Conservation (phyloP, 257 asterid genomes). For the Forsythia suspensa region DNA sequence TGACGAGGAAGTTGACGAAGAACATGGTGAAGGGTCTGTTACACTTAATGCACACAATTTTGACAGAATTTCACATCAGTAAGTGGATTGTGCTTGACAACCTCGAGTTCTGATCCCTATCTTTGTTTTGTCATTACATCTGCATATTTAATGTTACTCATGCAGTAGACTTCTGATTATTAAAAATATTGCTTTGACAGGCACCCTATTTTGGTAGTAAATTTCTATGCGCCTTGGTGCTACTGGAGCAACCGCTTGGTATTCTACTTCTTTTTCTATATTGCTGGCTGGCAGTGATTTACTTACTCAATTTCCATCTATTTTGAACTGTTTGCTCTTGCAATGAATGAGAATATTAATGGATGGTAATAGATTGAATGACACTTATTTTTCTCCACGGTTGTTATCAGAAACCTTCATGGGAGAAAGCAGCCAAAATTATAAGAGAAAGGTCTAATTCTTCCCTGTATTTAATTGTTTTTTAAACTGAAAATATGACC, state of each 20-base stretch:
- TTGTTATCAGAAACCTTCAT: conserved; percentile 82
- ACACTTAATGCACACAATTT: conserved; percentile 60
- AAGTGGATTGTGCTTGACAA: conserved; percentile 35
- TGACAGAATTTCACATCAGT: conserved; percentile 81
- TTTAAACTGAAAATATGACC: conserved; percentile 2
- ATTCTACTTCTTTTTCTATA: conserved; percentile 21
- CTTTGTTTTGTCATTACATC: conserved; percentile 14
- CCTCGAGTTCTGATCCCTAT: conserved; percentile 14
- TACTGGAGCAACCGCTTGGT: conserved; percentile 93
- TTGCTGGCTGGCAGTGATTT: conserved; percentile 14
- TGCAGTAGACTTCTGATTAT: conserved; percentile 19
- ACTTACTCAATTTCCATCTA: conserved; percentile 12
- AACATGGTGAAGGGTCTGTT: conserved; percentile 82
- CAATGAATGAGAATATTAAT: conserved; percentile 4
- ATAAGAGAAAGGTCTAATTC: conserved; percentile 70
- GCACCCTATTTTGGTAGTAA: conserved; percentile 76
- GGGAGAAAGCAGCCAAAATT: conserved; percentile 95
- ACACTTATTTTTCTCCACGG: conserved; percentile 15
- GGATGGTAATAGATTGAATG: conserved; percentile 19
- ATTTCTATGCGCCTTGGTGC: conserved; percentile 98
- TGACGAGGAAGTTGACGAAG: conserved; percentile 78
- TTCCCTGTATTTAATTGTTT: conserved; percentile 19
- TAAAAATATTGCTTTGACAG: conserved; percentile 44
- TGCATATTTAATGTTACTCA: conserved; percentile 19
- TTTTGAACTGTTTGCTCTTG: conserved; percentile 13